phyloP scores from a whole-genome alignment of 257 asterid species.

The Primulina eburnea region DNA sequence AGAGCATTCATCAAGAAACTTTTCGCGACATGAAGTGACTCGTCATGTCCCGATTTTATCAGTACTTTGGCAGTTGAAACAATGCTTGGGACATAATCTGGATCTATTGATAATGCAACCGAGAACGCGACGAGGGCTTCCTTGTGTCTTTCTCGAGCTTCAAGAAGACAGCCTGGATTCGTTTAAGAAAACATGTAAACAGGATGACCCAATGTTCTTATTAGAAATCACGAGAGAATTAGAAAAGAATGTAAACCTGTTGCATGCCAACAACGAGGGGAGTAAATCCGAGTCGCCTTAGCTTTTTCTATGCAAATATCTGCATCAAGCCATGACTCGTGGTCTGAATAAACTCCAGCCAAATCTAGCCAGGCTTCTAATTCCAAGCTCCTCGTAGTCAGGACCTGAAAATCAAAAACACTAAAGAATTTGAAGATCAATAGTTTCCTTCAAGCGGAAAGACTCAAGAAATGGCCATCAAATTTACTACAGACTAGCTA shows the following conservation, averaged over 20 bases:
- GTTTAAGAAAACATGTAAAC: constrained; percentile 2
- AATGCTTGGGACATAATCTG: constrained; percentile 75
- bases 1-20: constrained; percentile 79
- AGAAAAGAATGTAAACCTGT: constrained; percentile 45
- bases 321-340: constrained; percentile 64
- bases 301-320: constrained; percentile 61
- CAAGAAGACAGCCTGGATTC: constrained; percentile 48
- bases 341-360: constrained; percentile 64
- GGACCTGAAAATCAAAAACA: constrained; percentile 35
- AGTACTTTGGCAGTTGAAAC: constrained; percentile 67
- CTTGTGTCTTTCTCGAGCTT: constrained; percentile 45
- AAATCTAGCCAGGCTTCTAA: constrained; percentile 84
- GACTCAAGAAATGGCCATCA: background rate
- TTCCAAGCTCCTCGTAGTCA: constrained; percentile 42
- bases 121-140: constrained; percentile 70
- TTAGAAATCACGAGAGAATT: background rate
- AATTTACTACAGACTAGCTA: background rate
- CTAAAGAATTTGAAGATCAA: background rate
- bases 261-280: constrained; percentile 71
- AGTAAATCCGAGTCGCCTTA: constrained; percentile 37
- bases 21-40: constrained; percentile 56
- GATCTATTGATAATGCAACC: constrained; percentile 62
- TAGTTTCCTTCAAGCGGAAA: background rate
- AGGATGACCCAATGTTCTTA: background rate
- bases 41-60: constrained; percentile 42